These are phyloP conservation scores for Scalesia atractyloides DNA, from an alignment of 129 eudicot genomes.

Conservation along the genomic window DNA sequence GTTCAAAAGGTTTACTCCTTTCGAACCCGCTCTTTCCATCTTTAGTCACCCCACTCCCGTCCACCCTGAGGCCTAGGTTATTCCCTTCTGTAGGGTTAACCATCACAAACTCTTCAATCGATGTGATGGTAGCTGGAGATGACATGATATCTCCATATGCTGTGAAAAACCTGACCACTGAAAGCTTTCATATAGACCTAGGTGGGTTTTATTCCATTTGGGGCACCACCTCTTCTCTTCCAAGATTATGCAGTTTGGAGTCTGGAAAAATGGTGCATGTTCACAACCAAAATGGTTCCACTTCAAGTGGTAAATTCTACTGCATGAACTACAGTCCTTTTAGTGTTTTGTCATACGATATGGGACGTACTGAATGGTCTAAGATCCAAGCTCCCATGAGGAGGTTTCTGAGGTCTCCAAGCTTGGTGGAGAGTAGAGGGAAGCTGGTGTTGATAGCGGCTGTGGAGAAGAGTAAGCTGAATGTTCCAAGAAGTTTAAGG, in stretches of 20 bases:
- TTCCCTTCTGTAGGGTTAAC: conserved; percentile 74
- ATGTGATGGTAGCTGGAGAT: conserved; percentile 75
- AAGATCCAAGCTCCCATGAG: conserved; percentile 95
- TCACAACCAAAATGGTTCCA: not conserved
- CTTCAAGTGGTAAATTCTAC: conserved; percentile 45
- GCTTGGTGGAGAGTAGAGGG: conserved; percentile 61
- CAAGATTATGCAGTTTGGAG: conserved; percentile 87
- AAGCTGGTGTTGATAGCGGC: conserved; percentile 68
- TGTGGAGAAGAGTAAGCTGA: conserved; percentile 90
- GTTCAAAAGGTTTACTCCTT: conserved; percentile 63
- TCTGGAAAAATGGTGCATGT: conserved; percentile 72
- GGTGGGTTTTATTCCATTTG: conserved; percentile 85
- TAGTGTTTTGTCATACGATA: conserved; percentile 68
- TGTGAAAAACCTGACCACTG: conserved; percentile 81
- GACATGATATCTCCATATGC: conserved; percentile 94
- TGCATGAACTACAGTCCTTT: conserved; percentile 97
- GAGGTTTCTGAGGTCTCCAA: conserved; percentile 78
- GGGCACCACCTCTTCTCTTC: conserved; percentile 84
- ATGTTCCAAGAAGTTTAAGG: conserved; percentile 74
- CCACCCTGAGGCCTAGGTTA: conserved; percentile 72
- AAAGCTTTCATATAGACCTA: conserved; percentile 77
- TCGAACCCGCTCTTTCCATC: conserved; percentile 64
- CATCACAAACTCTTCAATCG: conserved; percentile 68
- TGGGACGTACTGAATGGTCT: conserved; percentile 49
- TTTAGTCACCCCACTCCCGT: conserved; percentile 57